Evolutionary conservation across 2,329 filamentous ascomycete genomes (phyloP).

Genomic region (Zelopaecilomyces penicillatus): DNA sequence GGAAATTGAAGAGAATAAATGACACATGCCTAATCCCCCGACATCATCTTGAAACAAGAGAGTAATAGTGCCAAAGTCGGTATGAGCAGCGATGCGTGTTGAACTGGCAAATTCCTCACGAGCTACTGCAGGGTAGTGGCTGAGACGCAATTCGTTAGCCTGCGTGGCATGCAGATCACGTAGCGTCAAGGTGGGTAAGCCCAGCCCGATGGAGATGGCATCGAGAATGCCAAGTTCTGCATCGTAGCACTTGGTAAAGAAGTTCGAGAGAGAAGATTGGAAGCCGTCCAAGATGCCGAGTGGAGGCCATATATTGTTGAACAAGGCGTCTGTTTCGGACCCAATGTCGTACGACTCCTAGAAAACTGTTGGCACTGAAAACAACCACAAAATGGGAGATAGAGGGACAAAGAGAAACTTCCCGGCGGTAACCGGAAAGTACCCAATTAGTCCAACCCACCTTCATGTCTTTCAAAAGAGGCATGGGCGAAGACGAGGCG

Average conservation of each 20-base stretch:
- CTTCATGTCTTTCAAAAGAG: constrained; percentile 7
- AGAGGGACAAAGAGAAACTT: neutral
- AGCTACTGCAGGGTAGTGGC: neutral
- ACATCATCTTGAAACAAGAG: constrained; percentile 4
- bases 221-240: constrained; percentile 3
- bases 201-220: constrained; percentile 4
- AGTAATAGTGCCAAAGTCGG: constrained; percentile 3
- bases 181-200: constrained; percentile 1
- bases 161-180: constrained; percentile 1
- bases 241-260: constrained; percentile 1
- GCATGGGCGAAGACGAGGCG: neutral
- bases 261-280: constrained; percentile 2
- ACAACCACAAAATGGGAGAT: neutral
- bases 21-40: constrained; percentile 2
- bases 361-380: too few species aligned
- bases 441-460: neutral
- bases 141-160: neutral
- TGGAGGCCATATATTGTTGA: constrained; percentile 5
- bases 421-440: too few species aligned
- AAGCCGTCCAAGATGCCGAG: constrained; percentile 2
- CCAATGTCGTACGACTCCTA: constrained; percentile 6
- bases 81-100: constrained; percentile 3
- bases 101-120: constrained; percentile 1
- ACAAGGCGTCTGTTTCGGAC: constrained; percentile 1
- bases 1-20: neutral